Evolutionary conservation across 495 filamentous ascomycete species (phyloP).

Genomic region (Tuber melanosporum): DNA sequence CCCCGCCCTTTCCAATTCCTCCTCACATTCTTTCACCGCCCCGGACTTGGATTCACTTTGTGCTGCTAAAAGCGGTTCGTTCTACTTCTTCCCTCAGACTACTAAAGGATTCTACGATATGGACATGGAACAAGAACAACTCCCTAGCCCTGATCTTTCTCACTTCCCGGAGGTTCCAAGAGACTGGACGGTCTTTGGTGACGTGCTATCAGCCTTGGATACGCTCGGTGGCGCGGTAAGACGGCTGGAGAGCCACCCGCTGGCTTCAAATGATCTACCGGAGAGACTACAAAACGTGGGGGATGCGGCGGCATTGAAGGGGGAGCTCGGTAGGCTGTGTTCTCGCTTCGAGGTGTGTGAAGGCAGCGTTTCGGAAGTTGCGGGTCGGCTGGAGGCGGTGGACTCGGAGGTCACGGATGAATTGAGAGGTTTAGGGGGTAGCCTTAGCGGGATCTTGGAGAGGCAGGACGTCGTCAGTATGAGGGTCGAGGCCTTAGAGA

Average conservation of each 20-base stretch:
- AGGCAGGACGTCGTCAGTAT: background rate
- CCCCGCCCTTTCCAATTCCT: background rate
- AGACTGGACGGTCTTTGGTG: background rate
- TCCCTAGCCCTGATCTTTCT: background rate
- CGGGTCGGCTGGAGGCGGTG: background rate
- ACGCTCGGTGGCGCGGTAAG: background rate
- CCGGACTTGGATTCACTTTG: background rate
- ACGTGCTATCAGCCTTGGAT: background rate
- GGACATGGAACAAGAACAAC: background rate
- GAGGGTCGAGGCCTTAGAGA: background rate
- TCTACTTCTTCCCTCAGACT: background rate
- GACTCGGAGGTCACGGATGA: background rate
- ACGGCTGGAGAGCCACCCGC: background rate
- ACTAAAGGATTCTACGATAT: background rate
- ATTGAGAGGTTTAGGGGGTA: background rate
- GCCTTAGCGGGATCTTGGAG: background rate
- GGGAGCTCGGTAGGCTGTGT: background rate
- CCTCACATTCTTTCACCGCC: background rate
- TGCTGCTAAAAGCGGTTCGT: background rate
- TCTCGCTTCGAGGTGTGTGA: background rate
- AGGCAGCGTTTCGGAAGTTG: background rate
- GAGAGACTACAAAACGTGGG: background rate
- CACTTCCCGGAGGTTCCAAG: background rate
- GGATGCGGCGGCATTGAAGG: background rate
- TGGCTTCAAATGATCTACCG: background rate